Conservation (phyloP, 768 basidiomycete genomes). For the Imleria badia region DNA sequence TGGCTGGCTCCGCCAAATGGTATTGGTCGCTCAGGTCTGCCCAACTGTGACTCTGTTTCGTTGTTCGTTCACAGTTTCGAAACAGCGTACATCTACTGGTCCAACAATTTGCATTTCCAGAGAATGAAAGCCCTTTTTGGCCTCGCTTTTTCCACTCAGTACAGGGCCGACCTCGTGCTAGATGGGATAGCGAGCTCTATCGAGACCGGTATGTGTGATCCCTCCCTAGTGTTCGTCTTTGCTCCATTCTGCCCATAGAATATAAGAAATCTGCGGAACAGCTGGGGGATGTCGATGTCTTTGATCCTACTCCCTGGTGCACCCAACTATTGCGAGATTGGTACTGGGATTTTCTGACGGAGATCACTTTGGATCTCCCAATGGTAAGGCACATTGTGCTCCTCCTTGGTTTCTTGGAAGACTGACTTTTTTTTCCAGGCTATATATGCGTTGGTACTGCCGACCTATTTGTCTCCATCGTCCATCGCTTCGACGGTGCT, state of each 20-base stretch:
- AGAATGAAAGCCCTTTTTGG: constrained; percentile 39
- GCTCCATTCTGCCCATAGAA: constrained; percentile 29
- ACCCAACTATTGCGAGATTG: constrained; percentile 23
- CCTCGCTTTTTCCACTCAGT: constrained; percentile 37
- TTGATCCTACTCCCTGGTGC: constrained; percentile 27
- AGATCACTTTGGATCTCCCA: constrained; percentile 33
- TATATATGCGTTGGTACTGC: constrained; percentile 22
- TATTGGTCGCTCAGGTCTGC: constrained; percentile 37
- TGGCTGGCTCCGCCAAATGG: constrained; percentile 36
- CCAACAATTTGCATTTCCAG: constrained; percentile 36
- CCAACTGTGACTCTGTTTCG: background rate
- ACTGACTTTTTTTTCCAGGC: constrained; percentile 16
- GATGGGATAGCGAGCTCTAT: constrained; percentile 37
- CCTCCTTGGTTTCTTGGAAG: background rate
- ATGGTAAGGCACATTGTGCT: constrained; percentile 26
- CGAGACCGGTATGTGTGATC: constrained; percentile 25
- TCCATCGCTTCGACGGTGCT: constrained; percentile 35
- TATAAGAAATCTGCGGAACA: constrained; percentile 31
- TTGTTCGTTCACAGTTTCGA: background rate
- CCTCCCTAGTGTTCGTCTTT: background rate
- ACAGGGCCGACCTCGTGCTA: constrained; percentile 36
- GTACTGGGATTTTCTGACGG: constrained; percentile 38
- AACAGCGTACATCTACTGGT: constrained; percentile 43
- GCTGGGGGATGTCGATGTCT: constrained; percentile 31
- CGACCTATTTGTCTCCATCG: constrained; percentile 27